Percentiles rank a stretch among this genome's conserved stretches.
Conservation (phyloP, 2,329 filamentous ascomycete genomes). For the Cercospora sesami region DNA sequence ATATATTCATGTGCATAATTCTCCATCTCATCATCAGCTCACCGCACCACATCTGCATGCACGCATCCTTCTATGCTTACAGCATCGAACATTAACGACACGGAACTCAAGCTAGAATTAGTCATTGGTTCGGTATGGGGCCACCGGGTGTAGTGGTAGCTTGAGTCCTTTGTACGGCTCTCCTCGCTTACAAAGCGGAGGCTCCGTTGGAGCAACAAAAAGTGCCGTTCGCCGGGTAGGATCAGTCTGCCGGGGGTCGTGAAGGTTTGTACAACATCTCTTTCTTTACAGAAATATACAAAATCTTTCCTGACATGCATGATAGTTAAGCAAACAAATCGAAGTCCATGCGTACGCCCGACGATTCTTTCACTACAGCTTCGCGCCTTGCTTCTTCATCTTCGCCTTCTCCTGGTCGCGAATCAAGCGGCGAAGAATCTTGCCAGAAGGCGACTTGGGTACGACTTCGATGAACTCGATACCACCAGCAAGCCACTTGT, state of each 20-base stretch:
- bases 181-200: background rate
- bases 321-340: background rate
- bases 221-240: no score
- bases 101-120: no score
- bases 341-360: background rate
- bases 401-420: slow-evolving; percentile 72
- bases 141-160: no score
- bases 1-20: no score
- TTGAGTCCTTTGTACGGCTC: background rate
- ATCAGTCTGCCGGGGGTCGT: no score
- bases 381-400: slow-evolving; percentile 64
- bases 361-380: slow-evolving; percentile 54
- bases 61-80: no score
- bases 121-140: no score
- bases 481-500: slow-evolving; percentile 64
- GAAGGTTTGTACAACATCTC: background rate
- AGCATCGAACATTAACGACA: no score
- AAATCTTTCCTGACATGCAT: background rate
- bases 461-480: slow-evolving; percentile 59
- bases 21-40: no score
- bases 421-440: slow-evolving; percentile 64
- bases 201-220: no score
- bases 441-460: slow-evolving; percentile 63
- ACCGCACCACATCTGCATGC: no score
- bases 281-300: background rate